Evolutionary conservation across 305 asterid species (phyloP).

Genomic region (Plantago coronopus): DNA sequence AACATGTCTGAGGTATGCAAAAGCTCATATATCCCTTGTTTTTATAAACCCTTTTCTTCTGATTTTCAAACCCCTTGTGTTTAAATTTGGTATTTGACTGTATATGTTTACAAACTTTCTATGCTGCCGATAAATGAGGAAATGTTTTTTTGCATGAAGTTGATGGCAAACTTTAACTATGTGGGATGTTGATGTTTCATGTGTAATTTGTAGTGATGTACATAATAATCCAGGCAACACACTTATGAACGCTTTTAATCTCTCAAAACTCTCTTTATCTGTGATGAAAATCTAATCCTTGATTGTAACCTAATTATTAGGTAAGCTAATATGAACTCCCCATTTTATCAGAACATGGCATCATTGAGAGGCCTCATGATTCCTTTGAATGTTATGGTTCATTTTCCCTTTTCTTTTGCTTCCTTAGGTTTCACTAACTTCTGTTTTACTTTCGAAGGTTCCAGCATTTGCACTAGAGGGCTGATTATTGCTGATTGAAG

Average conservation of each 20-base stretch:
- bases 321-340: not conserved
- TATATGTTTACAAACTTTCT: not conserved
- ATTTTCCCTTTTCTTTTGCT: not conserved
- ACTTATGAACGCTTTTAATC: not conserved
- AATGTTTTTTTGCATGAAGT: no score
- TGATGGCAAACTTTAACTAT: no score
- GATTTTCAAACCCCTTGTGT: not conserved
- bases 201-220: no score
- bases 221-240: no score
- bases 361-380: not conserved
- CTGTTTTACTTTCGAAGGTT: slow-evolving; percentile 37
- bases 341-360: not conserved
- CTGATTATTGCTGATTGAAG: slow-evolving; percentile 33
- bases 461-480: slow-evolving; percentile 48
- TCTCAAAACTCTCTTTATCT: not conserved
- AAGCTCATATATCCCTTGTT: slow-evolving; percentile 16
- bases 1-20: slow-evolving; percentile 75
- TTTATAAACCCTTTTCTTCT: no score
- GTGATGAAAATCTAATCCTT: not conserved
- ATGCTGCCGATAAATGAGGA: not conserved
- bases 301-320: slow-evolving; percentile 5
- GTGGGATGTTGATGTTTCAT: no score
- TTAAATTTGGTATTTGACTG: slow-evolving; percentile 12
- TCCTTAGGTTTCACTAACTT: slow-evolving; percentile 1
- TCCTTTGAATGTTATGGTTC: slow-evolving; percentile 9